Evolutionary conservation across 345 rosid species (phyloP).

Genomic region (Pistacia atlantica): DNA sequence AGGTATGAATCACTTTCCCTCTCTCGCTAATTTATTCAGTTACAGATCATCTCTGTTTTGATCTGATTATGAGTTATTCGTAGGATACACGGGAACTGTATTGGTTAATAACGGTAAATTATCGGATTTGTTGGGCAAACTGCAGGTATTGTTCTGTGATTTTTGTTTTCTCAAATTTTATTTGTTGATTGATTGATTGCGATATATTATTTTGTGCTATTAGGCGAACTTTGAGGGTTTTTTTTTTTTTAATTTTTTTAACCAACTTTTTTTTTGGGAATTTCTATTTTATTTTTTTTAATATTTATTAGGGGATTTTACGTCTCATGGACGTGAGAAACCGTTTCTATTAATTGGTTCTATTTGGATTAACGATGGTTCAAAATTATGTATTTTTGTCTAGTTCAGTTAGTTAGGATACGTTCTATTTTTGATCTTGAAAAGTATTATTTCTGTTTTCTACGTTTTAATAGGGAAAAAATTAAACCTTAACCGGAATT

Average conservation of each 20-base stretch:
- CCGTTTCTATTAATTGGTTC: not conserved
- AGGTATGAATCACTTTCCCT: constrained; percentile 34
- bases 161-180: not conserved
- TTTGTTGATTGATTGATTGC: not conserved
- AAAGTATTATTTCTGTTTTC: not conserved
- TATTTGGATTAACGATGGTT: not conserved
- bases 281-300: not conserved
- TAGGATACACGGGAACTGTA: constrained; percentile 84
- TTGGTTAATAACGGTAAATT: constrained; percentile 80
- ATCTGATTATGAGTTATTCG: constrained; percentile 6
- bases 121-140: constrained; percentile 71
- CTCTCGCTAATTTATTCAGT: not conserved
- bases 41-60: not conserved
- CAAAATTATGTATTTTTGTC: not conserved
- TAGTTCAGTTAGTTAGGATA: not conserved
- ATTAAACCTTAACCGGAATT: not conserved
- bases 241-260: not conserved
- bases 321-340: not conserved
- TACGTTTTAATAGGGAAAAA: too few species aligned
- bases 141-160: constrained; percentile 50
- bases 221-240: not conserved
- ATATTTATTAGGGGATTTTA: not conserved
- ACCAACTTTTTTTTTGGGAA: not conserved
- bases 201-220: not conserved
- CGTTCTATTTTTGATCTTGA: not conserved